Percentiles rank a stretch among this genome's conserved stretches.
These are phyloP conservation scores for Striga hermonthica DNA, from an alignment of 305 asterid genomes.

Conservation along the genomic window DNA sequence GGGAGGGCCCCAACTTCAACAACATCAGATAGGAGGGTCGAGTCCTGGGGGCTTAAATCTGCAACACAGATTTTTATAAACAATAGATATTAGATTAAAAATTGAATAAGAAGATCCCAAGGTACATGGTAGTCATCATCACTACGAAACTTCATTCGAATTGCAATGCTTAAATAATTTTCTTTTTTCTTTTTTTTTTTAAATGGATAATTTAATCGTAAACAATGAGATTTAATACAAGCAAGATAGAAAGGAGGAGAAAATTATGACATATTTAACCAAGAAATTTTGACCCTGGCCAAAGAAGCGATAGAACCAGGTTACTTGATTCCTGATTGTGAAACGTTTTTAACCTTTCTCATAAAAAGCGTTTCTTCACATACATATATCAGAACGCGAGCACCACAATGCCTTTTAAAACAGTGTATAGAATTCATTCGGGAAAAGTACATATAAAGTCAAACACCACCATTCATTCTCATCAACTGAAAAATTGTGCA, in stretches of 20 bases:
- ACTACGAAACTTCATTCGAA: background rate
- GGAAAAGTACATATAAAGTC: no score
- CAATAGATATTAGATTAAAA: background rate
- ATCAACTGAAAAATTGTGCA: background rate
- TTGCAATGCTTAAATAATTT: slow-evolving; percentile 1
- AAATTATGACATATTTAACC: background rate
- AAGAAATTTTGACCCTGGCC: no score
- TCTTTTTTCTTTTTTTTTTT: background rate
- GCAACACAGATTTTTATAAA: slow-evolving; percentile 27
- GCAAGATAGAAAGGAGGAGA: background rate
- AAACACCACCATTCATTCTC: no score
- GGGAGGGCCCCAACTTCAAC: slow-evolving; percentile 77
- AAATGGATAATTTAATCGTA: no score
- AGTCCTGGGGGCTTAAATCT: slow-evolving; percentile 94
- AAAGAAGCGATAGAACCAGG: no score
- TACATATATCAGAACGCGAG: no score
- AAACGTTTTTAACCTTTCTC: no score
- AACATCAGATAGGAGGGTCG: slow-evolving; percentile 76
- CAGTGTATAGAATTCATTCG: no score
- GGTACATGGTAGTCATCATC: slow-evolving; percentile 23
- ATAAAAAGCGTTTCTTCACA: no score
- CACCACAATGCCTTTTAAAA: no score
- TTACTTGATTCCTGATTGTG: no score
- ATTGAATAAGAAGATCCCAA: background rate
- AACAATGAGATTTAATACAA: no score